phyloP scores from a whole-genome alignment of 2,329 filamentous ascomycete species.

The Aspergillus sp. region DNA sequence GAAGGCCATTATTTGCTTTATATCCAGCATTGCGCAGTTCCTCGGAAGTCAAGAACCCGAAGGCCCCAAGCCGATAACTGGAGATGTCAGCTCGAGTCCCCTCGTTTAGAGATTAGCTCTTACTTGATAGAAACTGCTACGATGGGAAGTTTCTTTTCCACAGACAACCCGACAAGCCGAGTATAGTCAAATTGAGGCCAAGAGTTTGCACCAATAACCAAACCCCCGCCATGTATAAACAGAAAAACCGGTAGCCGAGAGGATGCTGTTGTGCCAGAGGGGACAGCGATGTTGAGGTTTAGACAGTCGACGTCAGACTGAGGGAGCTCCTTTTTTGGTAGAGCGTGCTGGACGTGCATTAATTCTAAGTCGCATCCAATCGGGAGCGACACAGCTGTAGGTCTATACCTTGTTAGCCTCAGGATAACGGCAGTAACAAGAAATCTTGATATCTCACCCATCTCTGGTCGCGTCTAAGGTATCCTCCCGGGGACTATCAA shows the following conservation, averaged over 20 bases:
- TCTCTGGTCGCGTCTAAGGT: slow-evolving; percentile 35
- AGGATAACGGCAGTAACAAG: no score
- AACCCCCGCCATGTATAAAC: slow-evolving; percentile 56
- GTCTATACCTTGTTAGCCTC: slow-evolving; percentile 22
- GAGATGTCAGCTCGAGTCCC: slow-evolving; percentile 7
- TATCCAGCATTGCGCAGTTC: slow-evolving; percentile 49
- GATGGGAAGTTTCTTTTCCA: slow-evolving; percentile 46
- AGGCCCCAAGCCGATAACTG: slow-evolving; percentile 49
- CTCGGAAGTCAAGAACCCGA: slow-evolving; percentile 51
- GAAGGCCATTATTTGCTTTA: slow-evolving; percentile 47
- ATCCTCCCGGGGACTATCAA: slow-evolving; percentile 23
- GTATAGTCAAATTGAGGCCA: slow-evolving; percentile 55
- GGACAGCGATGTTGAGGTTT: slow-evolving; percentile 54
- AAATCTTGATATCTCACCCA: slow-evolving; percentile 28
- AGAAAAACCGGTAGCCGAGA: slow-evolving; percentile 51
- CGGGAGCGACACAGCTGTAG: slow-evolving; percentile 41
- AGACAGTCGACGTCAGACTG: slow-evolving; percentile 52
- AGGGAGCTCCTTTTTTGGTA: slow-evolving; percentile 40
- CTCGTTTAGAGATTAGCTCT: slow-evolving; percentile 4
- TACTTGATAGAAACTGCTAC: slow-evolving; percentile 50
- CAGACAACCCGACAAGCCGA: slow-evolving; percentile 47
- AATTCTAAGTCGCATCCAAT: slow-evolving; percentile 48
- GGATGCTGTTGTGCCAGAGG: slow-evolving; percentile 24
- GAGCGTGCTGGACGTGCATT: slow-evolving; percentile 49
- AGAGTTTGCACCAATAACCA: slow-evolving; percentile 50